Evolutionary conservation across 257 asterid species (phyloP).

Genomic region (Ligustrum vulgare): DNA sequence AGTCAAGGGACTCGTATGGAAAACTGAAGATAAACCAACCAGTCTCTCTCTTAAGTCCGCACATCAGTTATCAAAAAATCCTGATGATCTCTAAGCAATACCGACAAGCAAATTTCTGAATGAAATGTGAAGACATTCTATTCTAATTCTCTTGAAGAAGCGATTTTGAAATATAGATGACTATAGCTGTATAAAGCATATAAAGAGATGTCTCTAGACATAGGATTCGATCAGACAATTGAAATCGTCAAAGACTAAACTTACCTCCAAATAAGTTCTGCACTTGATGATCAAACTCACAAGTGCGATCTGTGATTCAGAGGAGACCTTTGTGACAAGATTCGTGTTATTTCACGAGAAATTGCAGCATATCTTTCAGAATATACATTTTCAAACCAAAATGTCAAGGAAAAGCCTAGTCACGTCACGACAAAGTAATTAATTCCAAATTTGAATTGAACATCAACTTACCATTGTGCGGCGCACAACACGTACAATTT

Average conservation of each 20-base stretch:
- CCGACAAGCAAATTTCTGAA: not conserved
- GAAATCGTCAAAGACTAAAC: constrained; percentile 12
- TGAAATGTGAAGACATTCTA: not conserved
- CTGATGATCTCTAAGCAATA: constrained; percentile 2
- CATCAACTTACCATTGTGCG: not conserved
- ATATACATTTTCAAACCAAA: constrained; percentile 10
- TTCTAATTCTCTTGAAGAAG: constrained; percentile 18
- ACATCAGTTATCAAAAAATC: not conserved
- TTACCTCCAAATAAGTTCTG: not conserved
- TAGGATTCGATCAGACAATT: not conserved
- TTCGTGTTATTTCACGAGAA: constrained; percentile 3
- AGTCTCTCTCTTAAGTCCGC: not conserved
- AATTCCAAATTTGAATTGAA: constrained; percentile 1
- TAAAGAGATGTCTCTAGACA: not conserved
- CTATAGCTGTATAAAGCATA: not conserved
- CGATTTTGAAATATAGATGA: not conserved
- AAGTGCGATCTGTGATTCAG: not conserved
- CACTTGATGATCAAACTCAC: not conserved
- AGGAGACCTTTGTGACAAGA: not conserved
- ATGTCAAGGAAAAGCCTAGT: not conserved
- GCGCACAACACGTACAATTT: not conserved
- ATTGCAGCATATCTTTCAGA: not conserved
- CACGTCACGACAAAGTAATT: constrained; percentile 22
- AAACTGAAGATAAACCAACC: not conserved
- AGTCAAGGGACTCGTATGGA: not conserved